Evolutionary conservation across 768 basidiomycete species (phyloP), one percentile per base, ranked within the genome.

Genomic region (Chiua virens): DNA sequence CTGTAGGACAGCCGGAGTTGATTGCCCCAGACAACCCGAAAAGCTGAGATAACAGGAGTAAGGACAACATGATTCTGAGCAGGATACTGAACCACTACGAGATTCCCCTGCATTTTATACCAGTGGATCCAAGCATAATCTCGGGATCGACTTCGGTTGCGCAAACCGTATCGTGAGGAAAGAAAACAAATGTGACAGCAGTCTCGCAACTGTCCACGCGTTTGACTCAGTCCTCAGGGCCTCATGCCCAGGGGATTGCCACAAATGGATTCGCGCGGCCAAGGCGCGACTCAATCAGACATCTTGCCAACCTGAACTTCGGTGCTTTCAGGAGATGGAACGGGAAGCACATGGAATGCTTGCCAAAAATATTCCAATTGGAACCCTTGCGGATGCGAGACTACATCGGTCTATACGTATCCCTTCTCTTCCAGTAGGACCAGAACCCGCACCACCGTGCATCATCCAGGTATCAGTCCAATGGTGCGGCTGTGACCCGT

Each of bases 1-100:
- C 69, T 1, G 76, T 72, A 2, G 79, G 73, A 58, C 85, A 87
- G n/a, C 80, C 73, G 1, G 84, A 81, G 50, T 71, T 70, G 38
- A 76, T 52, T 41, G 58, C 52, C 8, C 34, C 40, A 23, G 65
- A 59, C 45, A 57, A 44, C 44, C 46, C 63, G 6, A 63, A 25
- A 21, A 69, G 22, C 4, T 47, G 63, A 30, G 52, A 54, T 35
- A 60, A 42, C 20, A 70, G 22, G 40, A 66, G 34, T 25, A 67
- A 34, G n/a, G 56, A 45, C 11, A 59, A 35, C 34, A 48, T 57
- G 55, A 45, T 55, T 28, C 18, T 20, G 37, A 40, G 20, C 18
- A 14, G 25, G 36, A 35, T 20, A 8, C 17, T 6, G 22, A 44
- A 8, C 23, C 14, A 17, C 30, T 14, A 39, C 50, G 20, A 34